Base-by-base conservation (phyloP, 164 flowering plant genomes). In the Hamamelis virginiana region DNA sequence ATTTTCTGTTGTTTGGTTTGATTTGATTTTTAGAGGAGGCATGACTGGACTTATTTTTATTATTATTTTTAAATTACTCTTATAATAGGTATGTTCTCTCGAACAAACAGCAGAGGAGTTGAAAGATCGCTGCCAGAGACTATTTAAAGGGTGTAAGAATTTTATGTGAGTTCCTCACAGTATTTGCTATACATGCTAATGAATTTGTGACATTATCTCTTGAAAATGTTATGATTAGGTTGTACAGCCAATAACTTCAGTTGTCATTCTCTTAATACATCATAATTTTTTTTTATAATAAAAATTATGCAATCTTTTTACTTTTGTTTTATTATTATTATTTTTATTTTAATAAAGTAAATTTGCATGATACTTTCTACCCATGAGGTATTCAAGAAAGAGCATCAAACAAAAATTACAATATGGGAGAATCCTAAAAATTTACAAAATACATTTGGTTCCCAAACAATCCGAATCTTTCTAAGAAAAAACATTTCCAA, bases 81-180 rank as follows among this genome's bases (percentile, higher is more conserved):
- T 45, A 56, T 74, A 68, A 77, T 84, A 93, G 98, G 55, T 93
- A 61, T 72, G 65, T 76, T 81, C 84, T 71, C 71, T 89, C 18
- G 96, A 94, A 63, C 83, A 82, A 22, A 83, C 81, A 18, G 68
- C 90, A 16, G 94, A 91, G 50, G 97, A 87, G 74, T 70, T 94
- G 50, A 89, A 81, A 75, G 96, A 87, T 71, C 96, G 97, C 57
- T 94, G 97, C 74, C 94, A 86, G 64, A 87, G 43, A 61, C 86
- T 94, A 28, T 80, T 77, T 69, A 87, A 84, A 74, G 97, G 97
- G 46, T 86, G 87, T 73, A 85, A 78, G 66, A 91, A 83, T 73
- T 87, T 80, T 74, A 84, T 83, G 97, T 94, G 72, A 85, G 95
- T 80, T 13, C 18, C 25, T 64, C 16, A 15, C 25, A 23, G 16